Conservation (phyloP, 2,329 filamentous ascomycete species). For the Dactylellina drechsleri region DNA sequence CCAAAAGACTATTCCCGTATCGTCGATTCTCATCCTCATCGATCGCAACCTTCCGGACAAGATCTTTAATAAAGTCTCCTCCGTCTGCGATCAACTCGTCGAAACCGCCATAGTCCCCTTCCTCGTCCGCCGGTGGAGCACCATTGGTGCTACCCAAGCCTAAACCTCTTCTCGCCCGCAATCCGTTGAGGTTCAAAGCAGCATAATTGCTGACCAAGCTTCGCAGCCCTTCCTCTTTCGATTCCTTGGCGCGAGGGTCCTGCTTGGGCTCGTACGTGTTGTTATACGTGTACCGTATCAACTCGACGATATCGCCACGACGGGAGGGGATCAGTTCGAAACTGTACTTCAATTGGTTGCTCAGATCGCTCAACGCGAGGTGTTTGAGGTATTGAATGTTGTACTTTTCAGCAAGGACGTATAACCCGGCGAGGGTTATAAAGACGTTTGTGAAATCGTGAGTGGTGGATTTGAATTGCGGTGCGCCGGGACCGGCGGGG, state of each 20-base stretch:
- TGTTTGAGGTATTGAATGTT: constrained; percentile 60
- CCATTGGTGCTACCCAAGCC: constrained; percentile 49
- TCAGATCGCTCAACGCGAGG: constrained; percentile 57
- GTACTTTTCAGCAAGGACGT: constrained; percentile 63
- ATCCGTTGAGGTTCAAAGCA: constrained; percentile 44
- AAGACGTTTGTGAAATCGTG: constrained; percentile 60
- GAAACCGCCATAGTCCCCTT: constrained; percentile 48
- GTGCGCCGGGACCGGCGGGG: constrained; percentile 25
- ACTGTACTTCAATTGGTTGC: constrained; percentile 46
- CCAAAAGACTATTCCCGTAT: constrained; percentile 46
- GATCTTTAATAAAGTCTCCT: constrained; percentile 54
- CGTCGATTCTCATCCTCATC: constrained; percentile 50
- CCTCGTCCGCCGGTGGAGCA: constrained; percentile 27
- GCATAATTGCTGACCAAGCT: constrained; percentile 47
- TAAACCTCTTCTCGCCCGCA: constrained; percentile 36
- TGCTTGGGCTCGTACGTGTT: constrained; percentile 59
- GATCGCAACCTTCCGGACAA: constrained; percentile 49
- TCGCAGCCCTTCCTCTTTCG: constrained; percentile 47
- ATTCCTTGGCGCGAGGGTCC: constrained; percentile 26
- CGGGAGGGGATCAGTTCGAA: constrained; percentile 60
- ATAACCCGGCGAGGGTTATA: constrained; percentile 62
- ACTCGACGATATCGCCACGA: constrained; percentile 59
- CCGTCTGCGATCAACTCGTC: constrained; percentile 52
- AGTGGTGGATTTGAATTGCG: constrained; percentile 43
- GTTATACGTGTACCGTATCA: constrained; percentile 61